These are phyloP conservation scores for Stephania japonica DNA, from an alignment of 164 flowering plant genomes.

Conservation along the genomic window DNA sequence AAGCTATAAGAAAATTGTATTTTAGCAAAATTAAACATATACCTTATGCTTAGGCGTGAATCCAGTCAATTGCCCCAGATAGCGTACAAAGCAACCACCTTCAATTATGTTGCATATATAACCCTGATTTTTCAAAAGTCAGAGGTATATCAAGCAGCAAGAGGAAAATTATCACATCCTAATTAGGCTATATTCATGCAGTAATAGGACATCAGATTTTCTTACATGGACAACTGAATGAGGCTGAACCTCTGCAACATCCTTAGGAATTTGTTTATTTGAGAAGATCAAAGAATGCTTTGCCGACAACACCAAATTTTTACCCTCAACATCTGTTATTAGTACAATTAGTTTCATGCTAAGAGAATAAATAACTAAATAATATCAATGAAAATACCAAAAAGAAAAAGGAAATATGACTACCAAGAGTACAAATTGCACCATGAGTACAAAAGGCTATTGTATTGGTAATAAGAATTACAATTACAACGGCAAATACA, in stretches of 20 bases:
- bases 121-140: slow-evolving; percentile 45
- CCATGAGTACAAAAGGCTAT: too few species aligned
- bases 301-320: slow-evolving; percentile 65
- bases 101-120: slow-evolving; percentile 80
- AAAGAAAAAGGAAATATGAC: too few species aligned
- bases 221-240: slow-evolving; percentile 70
- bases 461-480: too few species aligned
- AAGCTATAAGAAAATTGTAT: background rate
- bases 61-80: slow-evolving; percentile 86
- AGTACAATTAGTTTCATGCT: slow-evolving; percentile 33
- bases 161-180: too few species aligned
- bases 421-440: too few species aligned
- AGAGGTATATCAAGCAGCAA: background rate
- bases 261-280: slow-evolving; percentile 56
- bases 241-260: slow-evolving; percentile 45
- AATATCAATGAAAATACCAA: background rate
- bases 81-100: slow-evolving; percentile 91
- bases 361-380: background rate
- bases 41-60: slow-evolving; percentile 82
- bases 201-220: background rate
- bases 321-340: slow-evolving; percentile 80
- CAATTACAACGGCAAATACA: too few species aligned
- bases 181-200: background rate
- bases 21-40: background rate
- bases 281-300: slow-evolving; percentile 71